A percentile compares a stretch with the other conserved stretches of the same genome.
phyloP scores from a whole-genome alignment of 495 filamentous ascomycete species.

The Penicillium coffeae region DNA sequence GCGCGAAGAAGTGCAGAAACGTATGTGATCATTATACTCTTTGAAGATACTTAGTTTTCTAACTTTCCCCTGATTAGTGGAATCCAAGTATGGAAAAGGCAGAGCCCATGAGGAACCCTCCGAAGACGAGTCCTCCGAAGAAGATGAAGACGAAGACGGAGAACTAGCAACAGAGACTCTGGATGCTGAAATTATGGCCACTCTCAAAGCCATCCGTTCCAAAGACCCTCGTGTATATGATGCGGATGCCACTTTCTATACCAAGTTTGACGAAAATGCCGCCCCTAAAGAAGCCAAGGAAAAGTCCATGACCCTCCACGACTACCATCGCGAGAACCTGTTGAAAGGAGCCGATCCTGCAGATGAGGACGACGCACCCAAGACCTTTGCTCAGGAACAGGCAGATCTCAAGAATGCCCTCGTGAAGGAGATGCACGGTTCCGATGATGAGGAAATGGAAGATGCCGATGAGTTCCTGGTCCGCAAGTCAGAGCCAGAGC shows the following conservation, averaged over 20 bases:
- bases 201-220: conserved; percentile 76
- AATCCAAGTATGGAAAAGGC: conserved; percentile 73
- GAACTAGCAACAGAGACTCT: conserved; percentile 75
- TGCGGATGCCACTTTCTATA: conserved; percentile 70
- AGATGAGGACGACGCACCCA: conserved; percentile 51
- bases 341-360: conserved; percentile 57
- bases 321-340: conserved; percentile 88
- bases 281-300: conserved; percentile 53
- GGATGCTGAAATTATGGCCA: conserved; percentile 81
- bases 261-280: conserved; percentile 51
- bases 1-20: conserved; percentile 77
- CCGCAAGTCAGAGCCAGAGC: conserved; percentile 37
- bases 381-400: conserved; percentile 83
- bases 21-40: conserved; percentile 48
- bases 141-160: conserved; percentile 87
- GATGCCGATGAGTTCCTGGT: conserved; percentile 74
- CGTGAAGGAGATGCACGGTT: conserved; percentile 70
- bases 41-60: conserved; percentile 4
- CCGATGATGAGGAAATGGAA: conserved; percentile 53
- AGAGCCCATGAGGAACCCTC: conserved; percentile 34
- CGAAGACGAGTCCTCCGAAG: conserved; percentile 59
- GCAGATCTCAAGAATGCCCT: conserved; percentile 71
- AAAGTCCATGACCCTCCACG: conserved; percentile 79
- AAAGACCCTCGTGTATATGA: conserved; percentile 93
- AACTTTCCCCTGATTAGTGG: conserved; percentile 50